Evolutionary conservation across 805 yeast genomes (phyloP), one percentile per base, ranked within the genome.

Genomic region (Jamesozyma hellenica): DNA sequence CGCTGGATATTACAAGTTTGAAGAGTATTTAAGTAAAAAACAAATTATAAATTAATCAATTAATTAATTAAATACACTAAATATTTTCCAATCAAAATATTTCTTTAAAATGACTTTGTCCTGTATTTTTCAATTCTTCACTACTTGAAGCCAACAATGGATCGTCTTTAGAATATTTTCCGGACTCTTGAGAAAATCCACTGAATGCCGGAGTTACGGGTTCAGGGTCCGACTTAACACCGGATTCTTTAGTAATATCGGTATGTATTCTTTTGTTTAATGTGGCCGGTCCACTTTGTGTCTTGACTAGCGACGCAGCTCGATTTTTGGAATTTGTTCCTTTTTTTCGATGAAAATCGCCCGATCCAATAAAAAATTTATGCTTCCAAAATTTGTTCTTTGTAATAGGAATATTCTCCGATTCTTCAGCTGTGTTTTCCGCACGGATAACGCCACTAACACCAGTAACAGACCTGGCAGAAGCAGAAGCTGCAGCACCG

Each of bases 181-280:
- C 6, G 15, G 54, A 46, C 12, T 50, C 55, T 39, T 55, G 58
- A 12, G 56, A 53, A 28, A 53, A 55, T 12, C 57, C 56, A 39
- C 57, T 54, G 33, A 52, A 54, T 12, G 57, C 44, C 7, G 51
- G 50, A 14, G 39, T 41, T 3, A 21, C 17, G 5, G 23, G 23
- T 6, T 6, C 23, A 21, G 23, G n/a, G n/a, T n/a, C n/a, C n/a
- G n/a, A n/a, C n/a, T n/a, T n/a, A n/a, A n/a, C n/a, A n/a, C n/a
- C n/a, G n/a, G n/a, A n/a, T n/a, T 28, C 30, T n/a, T 28, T 28
- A n/a, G 30, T 11, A 9, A 6, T 28, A n/a, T 12, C n/a, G 13
- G 13, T 9, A 28, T 6, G 15, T n/a, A 28, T n/a, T 13, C 13
- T n/a, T 12, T 28, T 28, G 12, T 7, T 28, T 6, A 6, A n/a